Evolutionary conservation across 768 basidiomycete species (phyloP).

Genomic region (Agrocybe praecox): DNA sequence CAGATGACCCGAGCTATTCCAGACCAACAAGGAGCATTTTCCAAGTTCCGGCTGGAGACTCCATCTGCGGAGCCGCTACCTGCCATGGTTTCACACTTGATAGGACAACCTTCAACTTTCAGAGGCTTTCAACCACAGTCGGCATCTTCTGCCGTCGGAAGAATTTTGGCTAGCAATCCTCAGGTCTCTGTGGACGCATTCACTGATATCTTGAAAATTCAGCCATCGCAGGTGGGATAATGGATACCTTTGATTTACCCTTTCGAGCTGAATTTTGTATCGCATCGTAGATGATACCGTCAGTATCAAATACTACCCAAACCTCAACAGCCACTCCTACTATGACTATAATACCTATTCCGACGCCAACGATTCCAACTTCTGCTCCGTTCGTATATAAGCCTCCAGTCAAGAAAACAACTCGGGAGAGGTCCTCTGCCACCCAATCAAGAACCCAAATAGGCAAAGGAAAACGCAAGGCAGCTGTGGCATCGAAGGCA

Average conservation of each 20-base stretch:
- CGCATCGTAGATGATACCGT: constrained; percentile 8
- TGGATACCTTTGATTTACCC: background rate
- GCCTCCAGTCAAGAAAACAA: constrained; percentile 9
- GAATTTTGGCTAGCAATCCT: constrained; percentile 7
- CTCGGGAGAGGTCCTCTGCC: background rate
- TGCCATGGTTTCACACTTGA: too few species aligned
- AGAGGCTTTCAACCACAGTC: constrained; percentile 14
- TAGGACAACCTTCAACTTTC: constrained; percentile 6
- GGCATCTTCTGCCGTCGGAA: constrained; percentile 9
- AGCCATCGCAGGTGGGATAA: too few species aligned
- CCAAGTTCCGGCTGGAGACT: background rate
- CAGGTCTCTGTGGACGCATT: too few species aligned
- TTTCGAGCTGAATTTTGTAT: background rate
- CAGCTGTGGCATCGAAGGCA: background rate
- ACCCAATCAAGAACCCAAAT: background rate
- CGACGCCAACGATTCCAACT: constrained; percentile 12
- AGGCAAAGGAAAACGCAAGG: constrained; percentile 12
- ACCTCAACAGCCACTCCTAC: background rate
- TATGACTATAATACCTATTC: background rate
- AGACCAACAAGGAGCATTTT: background rate
- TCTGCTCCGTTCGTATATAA: constrained; percentile 19
- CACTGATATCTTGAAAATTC: too few species aligned
- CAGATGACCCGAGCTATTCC: background rate
- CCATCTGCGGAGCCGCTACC: too few species aligned
- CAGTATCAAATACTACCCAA: background rate